phyloP scores from a whole-genome alignment of 164 flowering plant genomes.

The Cinnamomum chago region DNA sequence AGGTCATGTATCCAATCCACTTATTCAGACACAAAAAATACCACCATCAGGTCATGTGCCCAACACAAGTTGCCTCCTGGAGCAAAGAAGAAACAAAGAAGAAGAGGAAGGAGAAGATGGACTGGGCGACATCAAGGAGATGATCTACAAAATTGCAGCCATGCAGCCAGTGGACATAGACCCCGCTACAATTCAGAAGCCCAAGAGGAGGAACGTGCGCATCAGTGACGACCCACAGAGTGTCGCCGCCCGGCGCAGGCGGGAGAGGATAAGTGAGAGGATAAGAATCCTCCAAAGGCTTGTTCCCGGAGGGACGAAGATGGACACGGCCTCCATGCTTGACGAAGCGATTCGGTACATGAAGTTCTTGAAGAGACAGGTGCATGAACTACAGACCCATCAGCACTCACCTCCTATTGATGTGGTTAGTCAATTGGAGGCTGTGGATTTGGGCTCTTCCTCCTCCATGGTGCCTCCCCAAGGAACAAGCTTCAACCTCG shows the following conservation, averaged over 20 bases:
- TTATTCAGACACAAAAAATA: neutral
- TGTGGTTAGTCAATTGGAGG: neutral
- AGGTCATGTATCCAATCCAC: neutral
- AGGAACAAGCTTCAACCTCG: slow-evolving; percentile 4
- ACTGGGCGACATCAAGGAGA: slow-evolving; percentile 78
- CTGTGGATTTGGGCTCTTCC: slow-evolving; percentile 1
- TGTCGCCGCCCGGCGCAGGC: slow-evolving; percentile 76
- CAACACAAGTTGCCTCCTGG: neutral
- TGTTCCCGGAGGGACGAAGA: slow-evolving; percentile 82
- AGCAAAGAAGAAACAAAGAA: slow-evolving; percentile 16
- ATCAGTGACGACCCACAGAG: slow-evolving; percentile 86
- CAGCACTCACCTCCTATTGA: slow-evolving; percentile 1
- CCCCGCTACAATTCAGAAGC: slow-evolving; percentile 63
- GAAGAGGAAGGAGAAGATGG: slow-evolving; percentile 54
- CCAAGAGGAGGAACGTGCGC: slow-evolving; percentile 68
- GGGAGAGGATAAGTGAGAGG: slow-evolving; percentile 77
- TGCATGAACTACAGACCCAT: slow-evolving; percentile 44
- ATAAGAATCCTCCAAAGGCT: slow-evolving; percentile 42
- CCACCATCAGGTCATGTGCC: neutral
- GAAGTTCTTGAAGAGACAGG: slow-evolving; percentile 74
- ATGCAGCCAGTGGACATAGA: slow-evolving; percentile 95
- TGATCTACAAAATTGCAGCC: slow-evolving; percentile 88
- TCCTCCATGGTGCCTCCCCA: slow-evolving; percentile 7
- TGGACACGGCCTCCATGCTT: slow-evolving; percentile 88
- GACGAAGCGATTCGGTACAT: slow-evolving; percentile 86